Base-by-base conservation (phyloP, 148 eudicot species). In the Arctostaphylos glauca region DNA sequence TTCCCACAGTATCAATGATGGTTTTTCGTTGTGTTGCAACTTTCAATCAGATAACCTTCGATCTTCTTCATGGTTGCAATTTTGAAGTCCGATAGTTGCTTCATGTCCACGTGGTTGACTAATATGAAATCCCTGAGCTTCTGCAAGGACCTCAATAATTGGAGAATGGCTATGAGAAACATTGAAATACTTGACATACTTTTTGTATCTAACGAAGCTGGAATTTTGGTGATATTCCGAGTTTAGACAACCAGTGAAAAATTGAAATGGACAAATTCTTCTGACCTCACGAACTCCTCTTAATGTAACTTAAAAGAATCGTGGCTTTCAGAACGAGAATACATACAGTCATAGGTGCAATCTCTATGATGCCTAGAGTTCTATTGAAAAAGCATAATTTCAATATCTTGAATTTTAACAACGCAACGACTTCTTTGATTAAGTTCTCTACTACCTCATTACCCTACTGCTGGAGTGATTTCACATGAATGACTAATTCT, bases 401-500 rank as follows among this genome's bases (percentile, higher is more conserved):
- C 16, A 78, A 0, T 5, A 16, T 18, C 38, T 44, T 56, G 2
- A 78, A 44, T 18, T 58, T 15, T 78, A 43, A 0, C 70, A 78
- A 19, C 0, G 3, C 9, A 18, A 68, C 68, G 50, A 58, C 81
- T 41, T 41, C 50, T 9, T 19, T 78, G 1, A 78, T 41, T 3
- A 78, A 9, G 9, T 77, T 56, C 67, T 56, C 56, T 15, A 41
- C 25, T 6, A 58, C 68, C 23, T 53, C 46, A 53, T 18, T 56
- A 13, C 48, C 47, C 76, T 67, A 60, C 25, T 47, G 68, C 16
- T 58, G 23, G 1, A 9, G 14, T 48, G 82, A 43, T 56, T 84
- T 74, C 72, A 79, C 59, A 58, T 79, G 79, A 79, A 84, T 58
- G 41, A 72, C 31, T 74, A 84, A 49, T 43, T 79, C 73, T 79